phyloP scores from a whole-genome alignment of 2,329 filamentous ascomycete genomes.

The Aspergillus felis region DNA sequence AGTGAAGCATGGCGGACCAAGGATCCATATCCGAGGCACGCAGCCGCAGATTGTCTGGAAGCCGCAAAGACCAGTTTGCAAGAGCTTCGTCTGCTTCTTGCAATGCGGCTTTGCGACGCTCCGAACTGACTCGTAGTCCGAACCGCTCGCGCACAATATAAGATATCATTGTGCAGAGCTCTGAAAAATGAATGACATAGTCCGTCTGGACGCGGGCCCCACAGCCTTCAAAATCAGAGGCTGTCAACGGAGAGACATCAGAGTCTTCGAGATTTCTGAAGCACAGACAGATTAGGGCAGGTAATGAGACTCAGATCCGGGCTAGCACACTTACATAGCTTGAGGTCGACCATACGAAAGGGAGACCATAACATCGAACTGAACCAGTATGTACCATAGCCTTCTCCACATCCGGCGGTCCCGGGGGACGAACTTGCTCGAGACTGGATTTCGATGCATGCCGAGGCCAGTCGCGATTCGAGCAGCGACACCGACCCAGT shows the following conservation, averaged over 20 bases:
- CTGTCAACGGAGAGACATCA: constrained; percentile 45
- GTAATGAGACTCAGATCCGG: not conserved
- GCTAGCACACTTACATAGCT: constrained; percentile 39
- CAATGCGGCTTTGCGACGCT: constrained; percentile 39
- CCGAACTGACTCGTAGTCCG: constrained; percentile 37
- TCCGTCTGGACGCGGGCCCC: constrained; percentile 42
- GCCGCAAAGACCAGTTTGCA: constrained; percentile 40
- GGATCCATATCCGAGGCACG: constrained; percentile 40
- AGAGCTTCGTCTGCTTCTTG: constrained; percentile 40
- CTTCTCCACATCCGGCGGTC: constrained; percentile 43
- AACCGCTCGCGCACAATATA: constrained; percentile 42
- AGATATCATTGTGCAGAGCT: constrained; percentile 50
- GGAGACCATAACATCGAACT: constrained; percentile 43
- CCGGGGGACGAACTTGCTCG: constrained; percentile 38
- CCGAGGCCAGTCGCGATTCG: constrained; percentile 52
- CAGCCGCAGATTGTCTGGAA: constrained; percentile 40
- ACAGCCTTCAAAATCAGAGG: constrained; percentile 47
- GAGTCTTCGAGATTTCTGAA: constrained; percentile 48
- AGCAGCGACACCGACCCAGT: constrained; percentile 52
- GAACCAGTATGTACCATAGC: constrained; percentile 43
- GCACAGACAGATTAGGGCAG: not conserved
- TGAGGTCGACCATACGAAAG: constrained; percentile 50
- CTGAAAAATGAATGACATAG: constrained; percentile 47
- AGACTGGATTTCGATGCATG: constrained; percentile 48
- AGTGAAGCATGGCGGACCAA: constrained; percentile 43